These are phyloP conservation scores for Daedaleopsis nitida DNA, from an alignment of 768 basidiomycete genomes.

Conservation along the genomic window DNA sequence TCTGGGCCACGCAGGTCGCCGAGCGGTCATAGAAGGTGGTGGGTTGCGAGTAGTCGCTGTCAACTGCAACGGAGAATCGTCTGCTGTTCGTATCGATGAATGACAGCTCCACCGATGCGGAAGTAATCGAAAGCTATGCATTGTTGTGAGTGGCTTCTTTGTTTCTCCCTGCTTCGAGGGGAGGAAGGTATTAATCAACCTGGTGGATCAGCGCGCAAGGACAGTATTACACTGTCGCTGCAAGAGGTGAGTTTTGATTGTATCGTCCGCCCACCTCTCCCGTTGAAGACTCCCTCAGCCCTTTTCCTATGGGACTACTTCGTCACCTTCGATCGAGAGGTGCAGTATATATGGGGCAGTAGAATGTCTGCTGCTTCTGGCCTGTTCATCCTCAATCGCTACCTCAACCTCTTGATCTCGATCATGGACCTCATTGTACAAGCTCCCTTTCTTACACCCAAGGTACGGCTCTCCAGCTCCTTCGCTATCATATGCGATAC, in stretches of 20 bases:
- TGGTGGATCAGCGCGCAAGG: constrained; percentile 8
- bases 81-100: not conserved
- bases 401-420: constrained; percentile 22
- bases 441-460: constrained; percentile 39
- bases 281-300: not conserved
- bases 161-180: no score
- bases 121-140: not conserved
- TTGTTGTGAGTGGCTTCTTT: constrained; percentile 11
- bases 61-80: not conserved
- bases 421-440: constrained; percentile 22
- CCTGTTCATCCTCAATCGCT: constrained; percentile 24
- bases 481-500: not conserved
- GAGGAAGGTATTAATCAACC: no score
- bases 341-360: constrained; percentile 20
- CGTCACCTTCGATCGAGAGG: constrained; percentile 18
- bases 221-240: constrained; percentile 17
- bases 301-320: constrained; percentile 25
- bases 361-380: constrained; percentile 13
- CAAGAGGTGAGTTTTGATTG: constrained; percentile 12
- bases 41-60: not conserved
- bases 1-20: not conserved
- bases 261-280: not conserved
- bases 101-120: not conserved
- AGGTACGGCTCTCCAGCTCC: constrained; percentile 39
- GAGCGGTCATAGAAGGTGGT: not conserved